Evolutionary conservation across 2,329 filamentous ascomycete species (phyloP).

Genomic region (Xylariaceae sp.): DNA sequence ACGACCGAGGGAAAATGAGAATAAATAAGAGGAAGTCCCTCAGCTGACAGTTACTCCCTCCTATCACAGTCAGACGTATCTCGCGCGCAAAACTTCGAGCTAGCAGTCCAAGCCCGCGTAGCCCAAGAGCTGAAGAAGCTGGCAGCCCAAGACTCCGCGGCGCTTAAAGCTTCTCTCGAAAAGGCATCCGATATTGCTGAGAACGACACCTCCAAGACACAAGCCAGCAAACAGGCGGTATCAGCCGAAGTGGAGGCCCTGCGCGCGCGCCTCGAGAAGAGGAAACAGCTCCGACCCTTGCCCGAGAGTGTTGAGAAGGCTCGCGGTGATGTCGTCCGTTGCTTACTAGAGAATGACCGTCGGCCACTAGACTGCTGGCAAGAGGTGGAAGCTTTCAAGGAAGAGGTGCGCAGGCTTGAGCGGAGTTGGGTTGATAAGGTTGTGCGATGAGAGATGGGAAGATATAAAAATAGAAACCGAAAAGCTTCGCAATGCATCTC

Average conservation of each 20-base stretch:
- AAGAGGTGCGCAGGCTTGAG: conserved; percentile 82
- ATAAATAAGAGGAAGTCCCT: not conserved
- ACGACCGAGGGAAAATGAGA: not conserved
- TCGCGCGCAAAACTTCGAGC: conserved; percentile 76
- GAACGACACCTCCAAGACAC: conserved; percentile 23
- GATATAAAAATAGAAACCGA: not conserved
- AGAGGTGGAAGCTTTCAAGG: conserved; percentile 88
- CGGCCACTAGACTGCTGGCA: conserved; percentile 90
- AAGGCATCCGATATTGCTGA: conserved; percentile 38
- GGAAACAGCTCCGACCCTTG: conserved; percentile 62
- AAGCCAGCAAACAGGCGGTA: conserved; percentile 44
- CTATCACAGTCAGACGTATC: conserved; percentile 73
- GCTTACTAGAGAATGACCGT: conserved; percentile 77
- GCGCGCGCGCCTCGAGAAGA: conserved; percentile 55
- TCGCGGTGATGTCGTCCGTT: conserved; percentile 71
- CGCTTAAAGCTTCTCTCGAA: conserved; percentile 65
- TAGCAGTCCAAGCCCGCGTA: conserved; percentile 84
- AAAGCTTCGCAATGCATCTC: not conserved
- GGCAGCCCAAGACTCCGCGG: conserved; percentile 63
- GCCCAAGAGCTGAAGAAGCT: conserved; percentile 79
- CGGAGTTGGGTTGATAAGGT: conserved; percentile 83
- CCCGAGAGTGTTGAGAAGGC: conserved; percentile 71
- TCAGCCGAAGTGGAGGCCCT: conserved; percentile 57
- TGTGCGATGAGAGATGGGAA: conserved; percentile 38
- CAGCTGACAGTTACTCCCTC: conserved; percentile 6